A percentile compares a stretch with the other conserved stretches of the same genome.
Evolutionary conservation across 2,329 filamentous ascomycete species (phyloP).

Genomic region (Pestalotiopsis sp.): DNA sequence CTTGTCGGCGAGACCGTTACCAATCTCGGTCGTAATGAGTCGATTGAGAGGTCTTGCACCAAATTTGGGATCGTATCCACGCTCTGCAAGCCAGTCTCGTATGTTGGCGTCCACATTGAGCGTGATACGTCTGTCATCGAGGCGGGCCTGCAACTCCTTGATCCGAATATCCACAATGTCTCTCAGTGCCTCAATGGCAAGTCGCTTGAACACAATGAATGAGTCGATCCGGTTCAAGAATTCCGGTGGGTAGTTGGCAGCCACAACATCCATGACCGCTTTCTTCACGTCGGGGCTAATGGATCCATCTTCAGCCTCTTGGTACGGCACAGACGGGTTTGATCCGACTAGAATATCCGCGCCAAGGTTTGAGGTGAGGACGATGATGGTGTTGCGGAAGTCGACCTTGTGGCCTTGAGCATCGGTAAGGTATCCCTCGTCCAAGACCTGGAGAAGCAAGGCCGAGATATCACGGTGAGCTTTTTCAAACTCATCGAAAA

Average conservation of each 20-base stretch:
- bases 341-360: slow-evolving; percentile 86
- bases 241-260: slow-evolving; percentile 77
- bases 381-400: slow-evolving; percentile 95
- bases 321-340: slow-evolving; percentile 66
- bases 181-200: slow-evolving; percentile 75
- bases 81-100: slow-evolving; percentile 84
- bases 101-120: slow-evolving; percentile 73
- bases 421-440: slow-evolving; percentile 95
- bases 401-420: slow-evolving; percentile 96
- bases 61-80: slow-evolving; percentile 88
- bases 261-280: slow-evolving; percentile 87
- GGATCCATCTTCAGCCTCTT: slow-evolving; percentile 64
- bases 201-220: slow-evolving; percentile 92
- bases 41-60: slow-evolving; percentile 90
- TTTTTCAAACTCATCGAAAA: slow-evolving; percentile 98
- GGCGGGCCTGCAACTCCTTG: slow-evolving; percentile 77
- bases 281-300: slow-evolving; percentile 74
- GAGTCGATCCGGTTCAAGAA: slow-evolving; percentile 97
- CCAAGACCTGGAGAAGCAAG: slow-evolving; percentile 88
- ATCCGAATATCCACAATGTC: slow-evolving; percentile 95
- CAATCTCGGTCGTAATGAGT: slow-evolving; percentile 86
- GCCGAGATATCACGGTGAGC: slow-evolving; percentile 94
- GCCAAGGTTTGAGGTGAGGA: slow-evolving; percentile 93
- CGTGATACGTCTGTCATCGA: slow-evolving; percentile 83
- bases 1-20: slow-evolving; percentile 85